Percentiles rank a stretch among this genome's conserved stretches.
Evolutionary conservation across 371 early-diverging fungal species (phyloP).

Genomic region (Lichtheimia ornata): DNA sequence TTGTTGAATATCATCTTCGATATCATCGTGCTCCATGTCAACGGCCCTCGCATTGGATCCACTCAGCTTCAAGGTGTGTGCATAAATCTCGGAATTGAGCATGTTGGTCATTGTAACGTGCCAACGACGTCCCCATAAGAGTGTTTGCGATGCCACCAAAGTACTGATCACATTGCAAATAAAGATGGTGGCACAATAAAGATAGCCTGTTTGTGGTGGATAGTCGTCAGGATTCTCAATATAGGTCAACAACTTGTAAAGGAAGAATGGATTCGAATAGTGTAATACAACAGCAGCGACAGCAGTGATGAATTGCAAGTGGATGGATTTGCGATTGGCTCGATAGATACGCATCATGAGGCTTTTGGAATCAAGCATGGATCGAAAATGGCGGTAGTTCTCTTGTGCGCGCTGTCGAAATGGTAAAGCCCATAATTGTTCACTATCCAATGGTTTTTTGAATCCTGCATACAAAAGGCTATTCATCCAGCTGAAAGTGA

Average conservation of each 20-base stretch:
- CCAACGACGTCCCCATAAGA: constrained; percentile 62
- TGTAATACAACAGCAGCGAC: constrained; percentile 53
- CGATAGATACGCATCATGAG: constrained; percentile 29
- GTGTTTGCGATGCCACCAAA: constrained; percentile 58
- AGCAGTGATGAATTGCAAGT: constrained; percentile 51
- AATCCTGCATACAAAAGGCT: constrained; percentile 62
- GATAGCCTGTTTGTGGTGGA: constrained; percentile 42
- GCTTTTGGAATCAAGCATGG: constrained; percentile 1
- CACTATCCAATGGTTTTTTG: constrained; percentile 55
- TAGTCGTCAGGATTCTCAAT: constrained; percentile 43
- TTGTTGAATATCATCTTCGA: constrained; percentile 41
- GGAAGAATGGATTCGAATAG: constrained; percentile 58
- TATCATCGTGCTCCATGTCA: constrained; percentile 22
- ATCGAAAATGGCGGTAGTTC: constrained; percentile 34
- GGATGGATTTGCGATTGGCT: constrained; percentile 34
- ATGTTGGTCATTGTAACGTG: constrained; percentile 58
- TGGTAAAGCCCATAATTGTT: constrained; percentile 73
- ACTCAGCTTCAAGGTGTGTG: constrained; percentile 48
- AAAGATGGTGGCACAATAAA: constrained; percentile 57
- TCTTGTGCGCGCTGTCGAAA: constrained; percentile 43
- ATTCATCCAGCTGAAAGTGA: constrained; percentile 82
- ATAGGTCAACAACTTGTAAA: constrained; percentile 46
- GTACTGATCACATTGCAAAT: constrained; percentile 54
- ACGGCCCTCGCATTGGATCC: constrained; percentile 9
- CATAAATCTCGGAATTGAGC: constrained; percentile 60